Base-by-base conservation (phyloP, 805 yeast genomes). In the Saturnispora silvae region DNA sequence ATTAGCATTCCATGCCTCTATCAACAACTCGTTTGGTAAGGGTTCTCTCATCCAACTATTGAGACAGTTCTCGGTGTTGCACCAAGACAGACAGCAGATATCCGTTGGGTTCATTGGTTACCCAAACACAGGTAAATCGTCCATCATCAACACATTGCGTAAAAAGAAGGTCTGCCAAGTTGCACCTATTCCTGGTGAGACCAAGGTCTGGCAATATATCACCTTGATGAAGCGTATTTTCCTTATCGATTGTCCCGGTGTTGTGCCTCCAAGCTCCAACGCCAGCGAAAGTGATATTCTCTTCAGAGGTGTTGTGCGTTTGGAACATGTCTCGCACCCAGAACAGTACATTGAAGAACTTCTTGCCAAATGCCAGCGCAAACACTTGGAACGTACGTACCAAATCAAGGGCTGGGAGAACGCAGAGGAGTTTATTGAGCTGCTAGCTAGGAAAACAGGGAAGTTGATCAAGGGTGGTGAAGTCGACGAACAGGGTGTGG, bases 171-270 rank as follows among this genome's bases (percentile, higher is more conserved):
- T 89, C 33, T 92, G 97, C 65, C 78, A 72, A 31, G 97, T 89
- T 33, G 98, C 98, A 2, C 98, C 98, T 33, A 86, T 89, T 51
- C 98, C 98, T 22, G 98, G 98, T 59, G 98, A 89, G 58, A 89
- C 98, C 25, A 89, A 89, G 61, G 96, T 89, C 31, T 89, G 98
- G 98, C 98, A 89, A 67, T 89, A 89, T 65, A 87, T 89, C 52
- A 87, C 98, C 4, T 68, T 89, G 51, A 89, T 92, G 96, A 89
- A 89, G 68, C 74, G 89, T 47, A 89, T 89, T 36, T 89, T 87
- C 62, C 66, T 89, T 51, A 92, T 89, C 52, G 98, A 89, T 63
- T 92, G 98, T 68, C 98, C 98, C 3, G 98, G 98, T 63, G 89
- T 89, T 54, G 98, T 89, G 16, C 98, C 98, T 8, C 98, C 98